A percentile compares a stretch with the other conserved stretches of the same genome.
Evolutionary conservation across 495 filamentous ascomycete genomes (phyloP).

Genomic region (Xylaria flabelliformis): DNA sequence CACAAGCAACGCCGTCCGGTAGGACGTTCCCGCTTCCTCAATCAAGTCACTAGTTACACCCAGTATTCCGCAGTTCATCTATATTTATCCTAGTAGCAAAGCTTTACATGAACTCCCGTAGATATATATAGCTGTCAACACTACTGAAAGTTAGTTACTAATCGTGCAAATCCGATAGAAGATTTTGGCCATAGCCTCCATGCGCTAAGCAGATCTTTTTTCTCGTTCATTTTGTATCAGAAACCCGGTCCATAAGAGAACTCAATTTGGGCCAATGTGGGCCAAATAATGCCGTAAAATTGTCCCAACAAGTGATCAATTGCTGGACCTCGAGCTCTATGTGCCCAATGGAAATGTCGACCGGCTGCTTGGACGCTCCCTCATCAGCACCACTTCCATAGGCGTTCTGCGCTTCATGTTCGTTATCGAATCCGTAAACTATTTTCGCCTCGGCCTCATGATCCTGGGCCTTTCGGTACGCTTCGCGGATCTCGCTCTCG

Average conservation of each 20-base stretch:
- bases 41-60: not conserved
- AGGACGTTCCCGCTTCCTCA: not conserved
- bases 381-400: not conserved
- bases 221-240: not conserved
- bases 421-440: not conserved
- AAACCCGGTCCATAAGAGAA: not conserved
- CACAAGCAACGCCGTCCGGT: not conserved
- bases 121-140: not conserved
- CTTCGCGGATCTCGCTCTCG: not conserved
- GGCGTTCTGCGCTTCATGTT: not conserved
- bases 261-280: not conserved
- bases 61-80: not conserved
- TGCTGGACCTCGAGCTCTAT: not conserved
- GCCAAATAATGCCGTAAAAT: not conserved
- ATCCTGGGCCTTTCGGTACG: not conserved
- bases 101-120: not conserved
- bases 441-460: not conserved
- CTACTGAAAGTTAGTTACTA: not conserved
- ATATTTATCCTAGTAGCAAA: not conserved
- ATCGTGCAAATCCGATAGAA: not conserved
- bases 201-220: not conserved
- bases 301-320: not conserved
- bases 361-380: not conserved
- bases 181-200: not conserved
- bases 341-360: not conserved